Evolutionary conservation across 257 asterid species (phyloP), one percentile per base, ranked within the genome.

Genomic region (Paraleonurus japonicus): DNA sequence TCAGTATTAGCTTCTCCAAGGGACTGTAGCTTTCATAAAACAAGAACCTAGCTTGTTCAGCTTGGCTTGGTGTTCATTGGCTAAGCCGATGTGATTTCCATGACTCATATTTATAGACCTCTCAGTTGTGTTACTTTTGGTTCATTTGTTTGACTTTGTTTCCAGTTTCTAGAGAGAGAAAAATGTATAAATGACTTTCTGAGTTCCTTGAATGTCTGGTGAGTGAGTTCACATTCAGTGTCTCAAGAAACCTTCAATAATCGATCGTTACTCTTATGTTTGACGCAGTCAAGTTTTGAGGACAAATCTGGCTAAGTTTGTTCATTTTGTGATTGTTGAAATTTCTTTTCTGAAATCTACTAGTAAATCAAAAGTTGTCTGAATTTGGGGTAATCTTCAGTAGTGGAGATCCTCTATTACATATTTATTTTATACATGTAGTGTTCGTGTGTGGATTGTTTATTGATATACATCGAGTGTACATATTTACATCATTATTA

Each of bases 141-240:
- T 53, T 59, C 20, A n/a, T 15, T 19, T 68, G 59, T 65, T 7
- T 28, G 63, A 65, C 48, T 35, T 47, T 12, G 12, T 74, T 48
- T 78, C 76, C 54, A 45, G 70, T 55, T 61, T 70, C 13, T 75
- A 71, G 78, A 53, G 27, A 64, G 71, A 72, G 54, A 72, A 62
- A 45, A 67, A 69, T 78, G 87, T 78, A 80, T 75, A 80, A 80
- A 73, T 75, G 61, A 39, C 45, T 59, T 11, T 41, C 60, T 64
- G 81, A 71, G 82, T 65, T 72, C 63, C 55, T 5, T 59, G 69
- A 70, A 50, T 57, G 26, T 71, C 24, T 71, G 64, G 27, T 71
- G 77, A 37, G 69, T 51, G 24, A 61, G 24, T 66, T 17, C 43
- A 55, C 58, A 32, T 32, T 61, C 22, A 17, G 28, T 59, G 69